Percentiles rank a stretch among this genome's conserved stretches.
Conservation (phyloP, 129 eudicot species). For the Lactuca saligna region DNA sequence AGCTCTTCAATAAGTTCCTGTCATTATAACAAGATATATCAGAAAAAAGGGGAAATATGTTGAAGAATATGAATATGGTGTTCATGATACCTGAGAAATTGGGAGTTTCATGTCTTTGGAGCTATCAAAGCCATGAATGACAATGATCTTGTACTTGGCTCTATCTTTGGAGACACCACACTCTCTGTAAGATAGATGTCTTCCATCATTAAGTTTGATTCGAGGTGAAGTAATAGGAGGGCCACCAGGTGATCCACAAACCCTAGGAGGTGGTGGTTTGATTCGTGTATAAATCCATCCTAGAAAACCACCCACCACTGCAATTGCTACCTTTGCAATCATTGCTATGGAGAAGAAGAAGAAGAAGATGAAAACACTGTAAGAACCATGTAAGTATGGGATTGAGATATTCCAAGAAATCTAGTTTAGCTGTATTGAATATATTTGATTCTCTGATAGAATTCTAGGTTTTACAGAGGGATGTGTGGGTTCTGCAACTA, state of each 20-base stretch:
- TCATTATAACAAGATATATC: not conserved
- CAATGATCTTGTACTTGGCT: slow-evolving; percentile 58
- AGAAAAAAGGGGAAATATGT: not conserved
- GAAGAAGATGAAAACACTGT: slow-evolving; percentile 6
- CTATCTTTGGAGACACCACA: slow-evolving; percentile 51
- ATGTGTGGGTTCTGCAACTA: too few species aligned
- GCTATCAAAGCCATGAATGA: slow-evolving; percentile 64
- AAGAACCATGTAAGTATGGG: not conserved
- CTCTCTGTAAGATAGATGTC: slow-evolving; percentile 73
- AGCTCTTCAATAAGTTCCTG: slow-evolving; percentile 71
- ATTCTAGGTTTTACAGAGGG: too few species aligned
- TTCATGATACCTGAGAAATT: slow-evolving; percentile 49
- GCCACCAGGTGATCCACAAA: slow-evolving; percentile 78
- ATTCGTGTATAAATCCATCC: slow-evolving; percentile 54
- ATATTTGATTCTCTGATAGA: too few species aligned
- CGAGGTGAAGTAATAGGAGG: slow-evolving; percentile 75
- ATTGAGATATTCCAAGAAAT: too few species aligned
- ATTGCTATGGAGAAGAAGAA: slow-evolving; percentile 37
- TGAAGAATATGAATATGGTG: not conserved
- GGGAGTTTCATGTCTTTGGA: slow-evolving; percentile 63
- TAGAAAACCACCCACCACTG: slow-evolving; percentile 35
- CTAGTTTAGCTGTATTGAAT: too few species aligned
- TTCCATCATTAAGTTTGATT: slow-evolving; percentile 66
- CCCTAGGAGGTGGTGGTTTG: slow-evolving; percentile 56
- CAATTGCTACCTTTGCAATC: slow-evolving; percentile 50